Base-by-base conservation (phyloP, 2,329 filamentous ascomycete species). In the Botrytis cinerea region DNA sequence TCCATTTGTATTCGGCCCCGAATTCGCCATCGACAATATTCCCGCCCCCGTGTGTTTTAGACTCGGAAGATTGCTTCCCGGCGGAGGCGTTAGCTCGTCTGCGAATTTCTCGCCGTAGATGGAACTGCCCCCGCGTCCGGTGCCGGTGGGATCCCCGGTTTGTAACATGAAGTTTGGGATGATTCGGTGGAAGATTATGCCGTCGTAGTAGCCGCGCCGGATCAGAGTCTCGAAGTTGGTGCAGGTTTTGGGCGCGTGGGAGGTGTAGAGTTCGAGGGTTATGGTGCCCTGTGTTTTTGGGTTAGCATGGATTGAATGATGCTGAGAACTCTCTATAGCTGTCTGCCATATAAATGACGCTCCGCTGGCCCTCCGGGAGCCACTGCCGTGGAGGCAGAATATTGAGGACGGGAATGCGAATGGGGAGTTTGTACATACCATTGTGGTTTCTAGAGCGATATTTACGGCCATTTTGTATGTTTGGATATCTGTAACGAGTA, bases 81-180 rank as follows among this genome's bases (percentile, higher is more conserved):
- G 1, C 64, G 88, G 85, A 79, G 89, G 84, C 66, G 88, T 85
- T 78, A 98, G 95, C 86, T 99, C 96, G 84, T 99, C 96, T 75
- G 92, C 93, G 82, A 98, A 98, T 81, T 93, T 95, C 69, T 94
- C 93, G 80, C 95, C 96, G 83, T 94, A 98, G 84, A 98, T 97
- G 75, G 91, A 95, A 73, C 87, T 87, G 73, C 96, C 96, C 79
- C 96, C 96, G 74, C 94, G 90, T 70, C 96, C 96, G 1, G 94
- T 98, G 75, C 95, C 95, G 0, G 95, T 97, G 1, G 95, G 95
- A 82, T 99, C 96, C 74, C 95, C 95, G 75, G 92, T 93, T 85
- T 98, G 95, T 73, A 97, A 87, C 95, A 99, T 98, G 86, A 99
- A 99, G 83, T 93, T 90, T 70, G 93, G 91, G 80, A 99, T 98